Base-by-base conservation (phyloP, 2,329 filamentous ascomycete genomes). In the Ophiocordyceps camponoti-leonardi region DNA sequence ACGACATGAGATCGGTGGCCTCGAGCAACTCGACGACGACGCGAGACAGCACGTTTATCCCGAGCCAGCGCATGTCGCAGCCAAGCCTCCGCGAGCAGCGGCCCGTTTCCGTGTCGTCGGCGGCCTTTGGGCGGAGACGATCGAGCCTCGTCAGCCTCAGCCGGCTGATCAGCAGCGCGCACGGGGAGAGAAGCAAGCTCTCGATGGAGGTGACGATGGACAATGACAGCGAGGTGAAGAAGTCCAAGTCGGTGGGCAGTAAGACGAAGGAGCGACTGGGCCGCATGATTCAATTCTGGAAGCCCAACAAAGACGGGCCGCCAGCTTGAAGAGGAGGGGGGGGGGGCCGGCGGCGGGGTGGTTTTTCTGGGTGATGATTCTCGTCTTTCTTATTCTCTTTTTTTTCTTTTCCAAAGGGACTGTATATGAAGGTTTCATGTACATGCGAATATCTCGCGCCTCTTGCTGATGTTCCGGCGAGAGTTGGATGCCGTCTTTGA, bases 261-360 rank as follows among this genome's bases (percentile, higher is more conserved):
- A 83, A 79, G 59, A 68, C 76, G 35, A 83, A 79, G 42, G 37
- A 48, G 58, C 73, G 82, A 28, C 63, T 87, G 35, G 82, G 83
- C 58, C 80, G 81, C 44, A 71, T 87, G 66, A 78, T 86, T 71
- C 78, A 81, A 53, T 88, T 88, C 60, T 88, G 82, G 82, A 85
- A 82, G 62, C 67, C 70, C 11, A 71, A 72, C 12, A 71, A 72
- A 49, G 58, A 64, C 35, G 52, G 48, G 3, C 48, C 56, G 31
- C 45, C 61, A 33, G 51, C 53, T n/a, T 60, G 53, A 53, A 40
- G 30, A 8, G 6, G 7, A 20, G 11, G n/a, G 18, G 16, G 4
- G 40, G 19, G 11, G 10, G 11, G 30, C 11, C 4, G 30, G 30
- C n/a, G n/a, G n/a, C 13, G 31, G 31, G 12, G 31, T n/a, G 31